Evolutionary conservation across 345 rosid species (phyloP).

Genomic region (Theobroma cacao): DNA sequence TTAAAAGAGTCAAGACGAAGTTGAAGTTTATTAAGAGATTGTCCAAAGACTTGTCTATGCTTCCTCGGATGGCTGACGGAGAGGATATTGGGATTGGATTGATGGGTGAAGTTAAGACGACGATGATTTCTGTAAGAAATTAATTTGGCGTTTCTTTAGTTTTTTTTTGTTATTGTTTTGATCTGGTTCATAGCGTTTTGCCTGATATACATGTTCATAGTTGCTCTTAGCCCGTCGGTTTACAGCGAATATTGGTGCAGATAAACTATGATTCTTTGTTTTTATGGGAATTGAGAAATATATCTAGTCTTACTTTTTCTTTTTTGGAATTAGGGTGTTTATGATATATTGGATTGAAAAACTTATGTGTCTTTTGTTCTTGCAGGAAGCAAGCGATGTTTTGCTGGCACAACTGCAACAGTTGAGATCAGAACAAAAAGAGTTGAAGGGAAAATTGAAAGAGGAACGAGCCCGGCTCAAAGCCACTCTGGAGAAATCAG

Average conservation of each 20-base stretch:
- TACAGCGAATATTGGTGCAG: background rate
- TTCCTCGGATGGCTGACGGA: conserved; percentile 16
- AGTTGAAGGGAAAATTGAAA: conserved; percentile 50
- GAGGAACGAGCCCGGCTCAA: conserved; percentile 47
- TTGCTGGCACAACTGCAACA: conserved; percentile 45
- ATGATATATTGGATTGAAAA: background rate
- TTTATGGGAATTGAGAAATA: background rate
- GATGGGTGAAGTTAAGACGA: conserved; percentile 21
- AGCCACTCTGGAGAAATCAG: conserved; percentile 27
- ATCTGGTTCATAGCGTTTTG: background rate
- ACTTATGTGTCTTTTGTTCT: background rate
- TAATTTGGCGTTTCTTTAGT: background rate
- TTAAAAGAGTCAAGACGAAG: conserved; percentile 25
- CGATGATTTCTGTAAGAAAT: conserved; percentile 22
- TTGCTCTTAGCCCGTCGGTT: background rate
- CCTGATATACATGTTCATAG: background rate
- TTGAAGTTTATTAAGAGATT: conserved; percentile 31
- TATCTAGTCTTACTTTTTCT: too few species aligned
- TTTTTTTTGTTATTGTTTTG: background rate
- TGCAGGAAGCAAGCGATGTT: conserved; percentile 63
- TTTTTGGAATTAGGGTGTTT: background rate
- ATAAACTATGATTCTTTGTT: background rate
- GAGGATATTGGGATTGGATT: conserved; percentile 1
- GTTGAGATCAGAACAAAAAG: conserved; percentile 56
- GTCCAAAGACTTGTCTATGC: conserved; percentile 26